These are phyloP conservation scores for Apodospora peruviana DNA, from an alignment of 495 filamentous ascomycete species.

Conservation along the genomic window DNA sequence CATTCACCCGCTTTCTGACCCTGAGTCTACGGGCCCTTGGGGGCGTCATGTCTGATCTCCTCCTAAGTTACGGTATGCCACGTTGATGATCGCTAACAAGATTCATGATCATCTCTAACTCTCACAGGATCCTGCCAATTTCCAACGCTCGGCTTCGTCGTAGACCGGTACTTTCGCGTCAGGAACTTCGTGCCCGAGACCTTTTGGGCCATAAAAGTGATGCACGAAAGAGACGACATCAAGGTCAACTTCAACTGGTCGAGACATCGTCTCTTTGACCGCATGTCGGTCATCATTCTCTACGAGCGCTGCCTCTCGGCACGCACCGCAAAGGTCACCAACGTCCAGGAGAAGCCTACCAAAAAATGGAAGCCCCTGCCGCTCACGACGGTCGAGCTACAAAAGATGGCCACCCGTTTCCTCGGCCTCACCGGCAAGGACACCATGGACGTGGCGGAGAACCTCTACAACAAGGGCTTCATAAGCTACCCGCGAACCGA, in stretches of 20 bases:
- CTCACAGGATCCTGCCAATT: constrained; percentile 85
- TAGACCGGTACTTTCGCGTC: constrained; percentile 89
- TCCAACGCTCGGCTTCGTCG: constrained; percentile 92
- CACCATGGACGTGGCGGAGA: constrained; percentile 86
- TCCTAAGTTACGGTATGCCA: constrained; percentile 79
- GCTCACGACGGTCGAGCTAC: constrained; percentile 95
- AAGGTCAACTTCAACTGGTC: constrained; percentile 83
- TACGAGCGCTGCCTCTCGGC: constrained; percentile 78
- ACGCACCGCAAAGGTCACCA: constrained; percentile 72
- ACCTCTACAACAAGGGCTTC: constrained; percentile 88
- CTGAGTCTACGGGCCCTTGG: constrained; percentile 64
- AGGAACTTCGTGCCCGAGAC: constrained; percentile 87
- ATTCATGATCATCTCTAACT: constrained; percentile 5
- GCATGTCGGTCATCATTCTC: constrained; percentile 71
- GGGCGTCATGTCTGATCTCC: constrained; percentile 50
- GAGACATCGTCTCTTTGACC: constrained; percentile 80
- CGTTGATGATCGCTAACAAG: neutral
- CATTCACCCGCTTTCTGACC: constrained; percentile 87
- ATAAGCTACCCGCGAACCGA: constrained; percentile 97
- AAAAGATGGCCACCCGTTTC: constrained; percentile 87
- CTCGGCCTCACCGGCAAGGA: constrained; percentile 77
- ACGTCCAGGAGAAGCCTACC: constrained; percentile 82
- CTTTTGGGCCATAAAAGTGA: constrained; percentile 89
- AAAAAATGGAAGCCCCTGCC: constrained; percentile 92
- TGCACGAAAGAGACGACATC: constrained; percentile 68